These are phyloP conservation scores for Yarrowia alimentaria DNA, from an alignment of 805 yeast genomes.

Conservation along the genomic window DNA sequence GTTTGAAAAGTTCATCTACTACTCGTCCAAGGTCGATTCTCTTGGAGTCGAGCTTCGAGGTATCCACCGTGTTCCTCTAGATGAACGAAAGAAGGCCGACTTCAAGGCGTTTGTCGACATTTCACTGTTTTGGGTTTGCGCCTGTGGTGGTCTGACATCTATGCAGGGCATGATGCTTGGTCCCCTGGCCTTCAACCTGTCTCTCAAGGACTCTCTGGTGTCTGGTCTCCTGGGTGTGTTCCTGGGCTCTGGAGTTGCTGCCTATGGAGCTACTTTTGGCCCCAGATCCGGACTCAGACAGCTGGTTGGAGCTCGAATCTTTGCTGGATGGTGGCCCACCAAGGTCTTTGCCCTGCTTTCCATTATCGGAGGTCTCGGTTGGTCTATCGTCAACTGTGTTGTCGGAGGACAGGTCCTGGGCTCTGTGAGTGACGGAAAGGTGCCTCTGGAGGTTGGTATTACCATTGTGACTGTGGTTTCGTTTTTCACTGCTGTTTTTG, in stretches of 20 bases:
- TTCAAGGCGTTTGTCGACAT: conserved; percentile 42
- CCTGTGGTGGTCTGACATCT: conserved; percentile 84
- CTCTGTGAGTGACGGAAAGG: conserved; percentile 59
- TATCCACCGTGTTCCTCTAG: conserved; percentile 68
- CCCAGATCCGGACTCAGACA: conserved; percentile 88
- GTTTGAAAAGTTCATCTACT: conserved; percentile 29
- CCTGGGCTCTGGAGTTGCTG: conserved; percentile 74
- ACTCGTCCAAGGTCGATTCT: conserved; percentile 47
- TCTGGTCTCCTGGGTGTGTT: conserved; percentile 63
- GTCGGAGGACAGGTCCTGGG: conserved; percentile 82
- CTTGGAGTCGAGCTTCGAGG: conserved; percentile 76
- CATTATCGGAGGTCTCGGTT: conserved; percentile 78
- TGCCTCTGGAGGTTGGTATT: conserved; percentile 74
- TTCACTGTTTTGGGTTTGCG: conserved; percentile 77
- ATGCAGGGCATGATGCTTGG: conserved; percentile 82
- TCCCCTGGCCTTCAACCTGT: conserved; percentile 66
- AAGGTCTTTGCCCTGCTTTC: conserved; percentile 70
- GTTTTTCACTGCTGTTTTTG: conserved; percentile 68
- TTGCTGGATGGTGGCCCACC: conserved; percentile 85
- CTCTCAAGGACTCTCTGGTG: conserved; percentile 60
- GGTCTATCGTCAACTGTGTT: conserved; percentile 90
- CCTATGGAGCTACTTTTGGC: conserved; percentile 82
- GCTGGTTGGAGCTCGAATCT: conserved; percentile 75
- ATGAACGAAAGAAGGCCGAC: conserved; percentile 48
- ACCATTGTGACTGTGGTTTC: conserved; percentile 64